Conservation (phyloP, 257 asterid genomes). For the Penstemon newberryi region DNA sequence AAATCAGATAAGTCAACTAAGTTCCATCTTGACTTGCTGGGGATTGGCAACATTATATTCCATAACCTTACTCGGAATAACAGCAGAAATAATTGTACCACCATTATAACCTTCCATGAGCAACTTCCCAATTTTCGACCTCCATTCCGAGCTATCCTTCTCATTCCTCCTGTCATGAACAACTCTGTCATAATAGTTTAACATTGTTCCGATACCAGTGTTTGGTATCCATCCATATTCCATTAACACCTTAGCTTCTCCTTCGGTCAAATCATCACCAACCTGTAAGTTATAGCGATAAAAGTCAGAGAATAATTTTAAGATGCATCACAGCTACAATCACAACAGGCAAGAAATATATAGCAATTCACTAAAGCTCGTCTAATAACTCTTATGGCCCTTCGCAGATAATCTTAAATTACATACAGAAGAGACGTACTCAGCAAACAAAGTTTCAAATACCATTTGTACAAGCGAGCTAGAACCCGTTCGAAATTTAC, state of each 20-base stretch:
- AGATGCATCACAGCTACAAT: background rate
- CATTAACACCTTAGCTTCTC: constrained; percentile 75
- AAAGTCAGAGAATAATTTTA: background rate
- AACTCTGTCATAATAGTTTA: constrained; percentile 81
- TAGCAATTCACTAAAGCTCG: background rate
- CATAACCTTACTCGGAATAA: constrained; percentile 35
- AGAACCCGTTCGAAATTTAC: background rate
- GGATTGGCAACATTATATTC: constrained; percentile 37
- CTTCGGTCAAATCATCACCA: constrained; percentile 82
- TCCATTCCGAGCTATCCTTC: constrained; percentile 75
- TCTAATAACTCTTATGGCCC: background rate
- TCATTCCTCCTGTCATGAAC: constrained; percentile 68
- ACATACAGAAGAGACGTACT: background rate
- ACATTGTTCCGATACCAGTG: constrained; percentile 89
- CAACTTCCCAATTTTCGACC: constrained; percentile 74
- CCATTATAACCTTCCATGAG: constrained; percentile 79
- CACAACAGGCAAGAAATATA: background rate
- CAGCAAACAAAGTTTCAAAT: background rate
- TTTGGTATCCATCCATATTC: constrained; percentile 83
- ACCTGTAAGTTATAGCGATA: constrained; percentile 45
- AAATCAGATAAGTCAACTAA: constrained; percentile 28
- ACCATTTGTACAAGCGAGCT: background rate
- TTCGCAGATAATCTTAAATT: background rate
- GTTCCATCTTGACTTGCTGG: constrained; percentile 52
- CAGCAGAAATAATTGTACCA: constrained; percentile 48